Percentiles rank a stretch among this genome's conserved stretches.
These are phyloP conservation scores for Agastache rugosa DNA, from an alignment of 257 asterid species.

Conservation along the genomic window DNA sequence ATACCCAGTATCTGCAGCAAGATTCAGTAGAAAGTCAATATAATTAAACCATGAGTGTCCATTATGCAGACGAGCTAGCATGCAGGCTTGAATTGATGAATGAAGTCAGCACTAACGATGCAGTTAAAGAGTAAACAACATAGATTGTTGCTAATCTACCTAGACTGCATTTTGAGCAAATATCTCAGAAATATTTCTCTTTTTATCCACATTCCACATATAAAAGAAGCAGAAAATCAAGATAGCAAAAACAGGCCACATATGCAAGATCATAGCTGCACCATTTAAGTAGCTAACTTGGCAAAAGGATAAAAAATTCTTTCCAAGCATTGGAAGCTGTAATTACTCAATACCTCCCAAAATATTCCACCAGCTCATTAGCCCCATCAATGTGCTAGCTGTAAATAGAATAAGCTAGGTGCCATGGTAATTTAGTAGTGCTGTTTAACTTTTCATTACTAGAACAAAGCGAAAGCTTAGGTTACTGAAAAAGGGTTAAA, in stretches of 20 bases:
- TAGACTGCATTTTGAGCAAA: conserved; percentile 18
- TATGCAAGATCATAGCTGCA: background rate
- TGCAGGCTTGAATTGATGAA: background rate
- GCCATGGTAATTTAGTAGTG: background rate
- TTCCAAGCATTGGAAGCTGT: background rate
- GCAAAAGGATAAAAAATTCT: background rate
- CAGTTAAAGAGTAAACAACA: background rate
- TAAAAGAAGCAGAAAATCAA: conserved; percentile 8
- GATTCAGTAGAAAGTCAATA: conserved; percentile 9
- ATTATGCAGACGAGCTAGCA: background rate
- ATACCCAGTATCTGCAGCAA: conserved; percentile 77
- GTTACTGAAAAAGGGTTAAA: background rate
- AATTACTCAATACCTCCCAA: background rate
- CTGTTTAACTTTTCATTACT: background rate
- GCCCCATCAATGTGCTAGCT: background rate
- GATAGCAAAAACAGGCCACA: background rate
- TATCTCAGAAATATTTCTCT: background rate
- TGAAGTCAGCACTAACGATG: background rate
- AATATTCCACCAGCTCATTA: background rate
- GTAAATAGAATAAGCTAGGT: background rate
- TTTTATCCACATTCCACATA: background rate
- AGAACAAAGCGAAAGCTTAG: background rate
- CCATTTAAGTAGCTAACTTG: background rate
- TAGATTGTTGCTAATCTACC: conserved; percentile 1
- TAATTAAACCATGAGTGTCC: background rate